phyloP scores from a whole-genome alignment of 2,329 filamentous ascomycete species.

The Penicillium sp. region DNA sequence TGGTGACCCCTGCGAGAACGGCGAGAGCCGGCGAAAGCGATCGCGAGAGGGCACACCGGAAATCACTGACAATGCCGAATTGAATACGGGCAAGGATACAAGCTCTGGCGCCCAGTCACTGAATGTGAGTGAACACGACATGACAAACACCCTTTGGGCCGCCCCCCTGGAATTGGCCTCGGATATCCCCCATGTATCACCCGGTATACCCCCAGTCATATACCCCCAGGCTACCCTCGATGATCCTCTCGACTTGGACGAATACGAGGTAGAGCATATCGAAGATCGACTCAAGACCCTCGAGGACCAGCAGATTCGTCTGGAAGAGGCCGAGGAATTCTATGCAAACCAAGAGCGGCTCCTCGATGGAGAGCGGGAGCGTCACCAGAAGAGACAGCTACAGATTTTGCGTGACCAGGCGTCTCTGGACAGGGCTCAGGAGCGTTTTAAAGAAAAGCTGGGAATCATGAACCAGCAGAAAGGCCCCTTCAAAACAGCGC shows the following conservation, averaged over 20 bases:
- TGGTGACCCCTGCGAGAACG: constrained; percentile 29
- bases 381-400: too few species aligned
- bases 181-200: neutral
- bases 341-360: neutral
- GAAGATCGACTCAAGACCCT: neutral
- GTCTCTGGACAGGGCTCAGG: neutral
- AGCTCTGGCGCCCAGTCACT: constrained; percentile 6
- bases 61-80: constrained; percentile 3
- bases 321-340: neutral
- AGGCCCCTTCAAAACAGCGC: too few species aligned
- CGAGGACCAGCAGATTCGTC: neutral
- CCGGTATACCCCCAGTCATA: neutral
- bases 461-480: too few species aligned
- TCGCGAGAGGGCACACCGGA: constrained; percentile 44
- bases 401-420: too few species aligned
- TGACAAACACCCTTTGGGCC: neutral
- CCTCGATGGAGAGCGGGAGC: neutral
- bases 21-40: constrained; percentile 40
- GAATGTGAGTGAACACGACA: constrained; percentile 11
- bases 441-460: neutral
- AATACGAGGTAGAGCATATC: neutral
- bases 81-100: constrained; percentile 7
- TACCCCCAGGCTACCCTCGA: neutral
- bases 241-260: neutral
- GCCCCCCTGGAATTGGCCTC: neutral